Base-by-base conservation (phyloP, 2,329 filamentous ascomycete species). In the Lithohypha guttulata region DNA sequence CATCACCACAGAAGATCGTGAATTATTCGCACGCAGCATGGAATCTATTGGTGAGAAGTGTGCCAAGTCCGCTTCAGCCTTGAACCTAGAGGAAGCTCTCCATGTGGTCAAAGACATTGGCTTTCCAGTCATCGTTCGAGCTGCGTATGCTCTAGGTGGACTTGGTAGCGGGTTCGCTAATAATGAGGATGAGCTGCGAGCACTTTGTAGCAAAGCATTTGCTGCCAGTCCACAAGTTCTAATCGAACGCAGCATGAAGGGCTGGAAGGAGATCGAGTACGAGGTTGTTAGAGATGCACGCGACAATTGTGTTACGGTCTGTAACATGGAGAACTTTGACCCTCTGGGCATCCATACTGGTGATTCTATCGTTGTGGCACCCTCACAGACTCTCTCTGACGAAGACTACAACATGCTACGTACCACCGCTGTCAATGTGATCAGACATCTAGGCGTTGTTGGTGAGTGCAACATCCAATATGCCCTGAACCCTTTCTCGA, bases 321-420 rank as follows among this genome's bases (percentile, higher is more conserved):
- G 91, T 63, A 98, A 98, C 69, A 96, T 98, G 91, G 91, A 98
- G 68, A 98, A 98, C 67, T 98, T 98, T 56, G 91, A 98, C 60
- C 91, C 91, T 40, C 78, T 98, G 1, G 91, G 91, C 54, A 96
- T 96, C 47, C 91, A 96, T 58, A 98, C 91, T 2, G 91, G 91
- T 60, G 91, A 98, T 59, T 96, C 89, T 9, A 95, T 98, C 50
- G 91, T 98, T 37, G 91, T 98, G 32, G 91, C 91, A 6, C 91
- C 91, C 27, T 96, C 89, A 3, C 91, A 96, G 63, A 98, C 91
- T 0, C 70, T 98, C 14, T 94, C 86, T 2, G 89, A 98, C 45
- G 86, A 95, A 59, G 91, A 98, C 62, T 98, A 96, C 70, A 94
- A 96, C 65, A 96, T 96, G 91, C 75, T 98, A 21, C 81, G 91